Base-by-base conservation (phyloP, 257 asterid species). In the Lycium barbarum region DNA sequence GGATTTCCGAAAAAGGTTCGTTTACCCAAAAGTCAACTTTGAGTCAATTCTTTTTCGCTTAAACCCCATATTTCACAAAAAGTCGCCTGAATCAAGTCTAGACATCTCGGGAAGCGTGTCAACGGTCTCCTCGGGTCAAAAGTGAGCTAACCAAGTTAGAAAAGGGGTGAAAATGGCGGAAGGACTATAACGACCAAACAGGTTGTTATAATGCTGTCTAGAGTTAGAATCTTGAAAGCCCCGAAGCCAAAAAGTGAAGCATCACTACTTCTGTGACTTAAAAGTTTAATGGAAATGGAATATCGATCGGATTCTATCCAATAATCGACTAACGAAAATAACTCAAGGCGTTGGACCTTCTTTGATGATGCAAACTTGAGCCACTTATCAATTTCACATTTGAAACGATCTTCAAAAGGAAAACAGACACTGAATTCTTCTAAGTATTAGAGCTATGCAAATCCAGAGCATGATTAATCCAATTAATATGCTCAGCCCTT, bases 391-490 rank as follows among this genome's bases (percentile, higher is more conserved):
- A 15, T 68, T 68, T 14, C 51, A 67, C 51, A 2, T 40, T 36
- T 14, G 40, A 67, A 67, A 36, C 1, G 5, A 9, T 38, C 40
- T 14, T 67, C 49, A 67, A 14, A 67, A 36, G 22, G 47, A 67
- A 13, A 15, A 2, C 6, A 15, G 20, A 67, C 14, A 67, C 10
- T 66, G 9, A 67, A 68, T 36, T 68, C 26, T 14, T 68, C 51
- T 36, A 67, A 57, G 62, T 57, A 57, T 57, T 8, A 57, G 62
- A 57, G 1, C 8, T 17, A 26, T 7, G 26, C 1, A 8, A 38
- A 68, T 36, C 78, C 78, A 68, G n/a, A 68, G 7, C 12, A 68
- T 68, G 45, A 68, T 38, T 68, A 14, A 68, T 68, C 13, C n/a
- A 68, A 68, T 68, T 68, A 6, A 68, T 68, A 68, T 68, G 78